Percentiles rank a stretch among this genome's conserved stretches.
phyloP scores from a whole-genome alignment of 2,329 filamentous ascomycete genomes.

The Nothomitra cinnamomea region DNA sequence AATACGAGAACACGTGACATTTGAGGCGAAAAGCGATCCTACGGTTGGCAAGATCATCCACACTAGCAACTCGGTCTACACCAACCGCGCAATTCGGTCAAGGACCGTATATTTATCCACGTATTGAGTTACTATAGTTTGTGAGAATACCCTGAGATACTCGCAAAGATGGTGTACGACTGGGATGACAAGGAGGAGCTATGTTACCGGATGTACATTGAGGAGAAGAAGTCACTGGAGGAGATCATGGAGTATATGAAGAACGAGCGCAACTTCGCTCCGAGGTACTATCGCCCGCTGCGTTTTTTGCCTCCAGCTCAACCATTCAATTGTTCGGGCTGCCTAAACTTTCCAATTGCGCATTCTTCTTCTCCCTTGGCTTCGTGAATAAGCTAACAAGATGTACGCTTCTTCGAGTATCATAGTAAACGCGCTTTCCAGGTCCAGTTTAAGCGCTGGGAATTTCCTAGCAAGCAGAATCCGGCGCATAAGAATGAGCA shows the following conservation, averaged over 20 bases:
- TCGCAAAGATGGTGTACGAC: conserved; percentile 32
- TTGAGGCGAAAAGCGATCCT: no score
- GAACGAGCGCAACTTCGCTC: conserved; percentile 45
- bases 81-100: background rate
- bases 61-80: background rate
- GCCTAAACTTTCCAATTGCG: background rate
- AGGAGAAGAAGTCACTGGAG: conserved; percentile 53
- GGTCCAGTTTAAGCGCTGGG: conserved; percentile 61
- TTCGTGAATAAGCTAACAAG: background rate
- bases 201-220: conserved; percentile 58
- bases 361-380: conserved; percentile 7
- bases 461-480: conserved; percentile 58
- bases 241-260: conserved; percentile 60
- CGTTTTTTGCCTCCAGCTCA: background rate
- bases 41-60: background rate
- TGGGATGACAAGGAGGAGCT: conserved; percentile 50
- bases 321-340: background rate
- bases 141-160: background rate
- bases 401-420: background rate
- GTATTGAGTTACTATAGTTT: background rate
- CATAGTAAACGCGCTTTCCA: conserved; percentile 58
- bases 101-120: background rate
- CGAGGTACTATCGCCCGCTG: conserved; percentile 34
- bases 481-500: conserved; percentile 51
- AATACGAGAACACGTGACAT: background rate